Base-by-base conservation (phyloP, 305 asterid species). In the Ilex paraguariensis region DNA sequence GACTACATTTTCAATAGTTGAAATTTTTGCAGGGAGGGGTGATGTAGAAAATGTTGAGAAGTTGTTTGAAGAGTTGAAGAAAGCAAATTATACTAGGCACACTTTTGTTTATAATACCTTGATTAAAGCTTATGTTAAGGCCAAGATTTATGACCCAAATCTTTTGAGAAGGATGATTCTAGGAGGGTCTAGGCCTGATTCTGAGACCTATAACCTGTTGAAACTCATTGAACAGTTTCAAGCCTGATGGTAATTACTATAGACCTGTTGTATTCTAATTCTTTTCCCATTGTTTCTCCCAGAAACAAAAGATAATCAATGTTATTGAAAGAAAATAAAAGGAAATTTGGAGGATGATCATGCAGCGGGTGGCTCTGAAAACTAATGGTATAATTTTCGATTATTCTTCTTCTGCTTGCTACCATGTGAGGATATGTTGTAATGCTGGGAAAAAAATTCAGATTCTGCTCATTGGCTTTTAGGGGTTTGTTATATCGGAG, bases 181-280 rank as follows among this genome's bases (percentile, higher is more conserved):
- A 76, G 98, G 91, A 59, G 90, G 96, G 73, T 73, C 92, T 53
- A 80, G 86, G 76, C 98, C 96, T 0, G 98, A 93, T 76, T 80
- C 95, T 39, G 96, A 90, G 82, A 87, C 96, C 45, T 93, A 87
- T 71, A 90, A 96, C 70, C 70, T 87, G 57, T 66, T 90, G 70
- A 90, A 83, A 78, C 82, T 90, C 61, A 62, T 81, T 28, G 97
- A 93, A 70, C 89, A 86, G 72, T 77, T 77, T 57, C 84, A 66
- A 7, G 62, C 73, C 32, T 75, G 74, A 70, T 69, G 28, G 3
- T 52, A n/a, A 6, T 21, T 8, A 52, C 31, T 36, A 36, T 36
- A 36, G 6, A 36, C 9, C 9, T 36, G 42, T 36, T 36, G 42
- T 8, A 36, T 36, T 36, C 42, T 36, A 36, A 36, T 36, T 36